Evolutionary conservation across 345 rosid genomes (phyloP), one percentile per base, ranked within the genome.

Genomic region (Bretschneidera sinensis): DNA sequence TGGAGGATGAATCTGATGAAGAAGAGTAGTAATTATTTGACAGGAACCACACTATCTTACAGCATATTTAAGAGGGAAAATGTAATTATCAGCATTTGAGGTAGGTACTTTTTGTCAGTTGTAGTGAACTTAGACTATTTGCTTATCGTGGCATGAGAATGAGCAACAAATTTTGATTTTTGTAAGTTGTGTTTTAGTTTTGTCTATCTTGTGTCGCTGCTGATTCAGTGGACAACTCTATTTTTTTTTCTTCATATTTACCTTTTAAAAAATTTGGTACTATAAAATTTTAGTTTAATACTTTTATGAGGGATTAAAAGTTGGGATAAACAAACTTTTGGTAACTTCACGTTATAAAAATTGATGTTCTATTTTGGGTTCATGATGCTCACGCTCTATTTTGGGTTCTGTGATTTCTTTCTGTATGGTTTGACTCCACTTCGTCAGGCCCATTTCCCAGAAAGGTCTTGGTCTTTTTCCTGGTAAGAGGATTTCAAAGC

Each of bases 1-100:
- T 21, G 4, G 85, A 74, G n/a, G 87, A 79, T 54, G 84, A 66
- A 21, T 81, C 70, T 6, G 75, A 81, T 47, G 75, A 69, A 25
- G 82, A 76, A 43, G 65, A 64, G 60, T 52, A 64, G 60, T 52
- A 33, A 64, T 25, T 22, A 21, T 21, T 24, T 43, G 15, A 51
- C 39, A 24, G 21, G 45, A 15, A 28, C 9, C 3, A 15, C 17
- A 19, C 51, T 20, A 34, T 51, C 7, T 48, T 21, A 39, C 50
- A 8, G 24, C 53, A 55, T 10, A 17, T 21, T 39, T 52, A 28
- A 45, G 28, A 5, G 39, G 1, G 47, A 43, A 25, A 20, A 23
- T 25, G 24, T 59, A 58, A 43, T 33, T 15, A 20, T 25, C 39
- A 53, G 17, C 52, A 18, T n/a, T 45, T 48, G 11, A 48, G 22